Percentiles rank a stretch among this genome's conserved stretches.
phyloP scores from a whole-genome alignment of 345 rosid genomes.

The Hibiscus trionum region DNA sequence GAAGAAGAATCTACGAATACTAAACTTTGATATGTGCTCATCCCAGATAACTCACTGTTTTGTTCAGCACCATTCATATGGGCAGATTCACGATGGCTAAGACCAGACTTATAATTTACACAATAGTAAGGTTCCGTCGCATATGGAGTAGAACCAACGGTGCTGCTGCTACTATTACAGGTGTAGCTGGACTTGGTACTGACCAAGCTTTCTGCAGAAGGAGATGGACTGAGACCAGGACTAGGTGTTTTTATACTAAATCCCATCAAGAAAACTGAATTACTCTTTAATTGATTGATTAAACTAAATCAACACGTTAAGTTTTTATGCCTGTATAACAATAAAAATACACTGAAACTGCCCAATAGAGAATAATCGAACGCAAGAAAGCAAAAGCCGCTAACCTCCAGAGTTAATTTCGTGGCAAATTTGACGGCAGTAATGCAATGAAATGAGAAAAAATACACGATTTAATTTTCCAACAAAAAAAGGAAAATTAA shows the following conservation, averaged over 20 bases:
- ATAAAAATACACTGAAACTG: neutral
- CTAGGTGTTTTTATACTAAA: neutral
- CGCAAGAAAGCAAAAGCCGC: neutral
- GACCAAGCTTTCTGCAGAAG: slow-evolving; percentile 59
- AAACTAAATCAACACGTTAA: neutral
- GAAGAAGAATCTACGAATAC: slow-evolving; percentile 35
- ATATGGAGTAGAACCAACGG: slow-evolving; percentile 36
- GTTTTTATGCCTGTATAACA: neutral
- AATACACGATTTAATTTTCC: no score
- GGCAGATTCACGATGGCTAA: slow-evolving; percentile 30
- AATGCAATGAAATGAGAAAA: neutral
- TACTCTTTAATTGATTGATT: neutral
- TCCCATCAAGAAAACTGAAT: neutral
- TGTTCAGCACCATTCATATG: slow-evolving; percentile 46
- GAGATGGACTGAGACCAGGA: neutral
- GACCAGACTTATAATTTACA: slow-evolving; percentile 34
- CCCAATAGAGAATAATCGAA: neutral
- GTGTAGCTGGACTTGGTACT: slow-evolving; percentile 17
- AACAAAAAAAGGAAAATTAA: no score
- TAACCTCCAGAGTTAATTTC: neutral
- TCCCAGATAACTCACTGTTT: slow-evolving; percentile 30
- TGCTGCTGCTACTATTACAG: no score
- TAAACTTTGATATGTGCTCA: slow-evolving; percentile 26
- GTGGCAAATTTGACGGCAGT: neutral
- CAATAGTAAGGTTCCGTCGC: slow-evolving; percentile 51